Evolutionary conservation across 139 green algal genomes (phyloP), one percentile per base, ranked within the genome.

Genomic region (Spirogloea muscicola): DNA sequence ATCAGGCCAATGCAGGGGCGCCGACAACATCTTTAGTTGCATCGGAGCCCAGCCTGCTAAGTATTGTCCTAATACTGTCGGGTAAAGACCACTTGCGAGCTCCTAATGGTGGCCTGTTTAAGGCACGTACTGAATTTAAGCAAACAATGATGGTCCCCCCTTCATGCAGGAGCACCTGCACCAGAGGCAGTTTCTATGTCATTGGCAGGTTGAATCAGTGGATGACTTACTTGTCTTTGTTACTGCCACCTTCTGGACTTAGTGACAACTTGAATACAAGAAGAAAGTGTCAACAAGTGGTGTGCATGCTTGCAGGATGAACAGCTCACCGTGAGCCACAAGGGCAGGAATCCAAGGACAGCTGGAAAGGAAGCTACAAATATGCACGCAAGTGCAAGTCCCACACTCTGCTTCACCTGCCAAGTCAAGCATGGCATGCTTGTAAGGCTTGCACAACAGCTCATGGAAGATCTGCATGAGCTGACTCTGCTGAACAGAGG

Each of bases 141-240:
- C 77, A 84, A 9, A 84, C 77, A 7, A 84, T n/a, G 21, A 84
- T 21, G 25, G 77, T 84, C 7, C 68, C 67, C 1, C 77, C 77
- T 37, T 84, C 77, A 34, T 84, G 77, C 13, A 84, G 27, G 18
- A 84, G 29, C 33, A 79, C 71, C 49, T 70, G 49, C 5, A 62
- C 46, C 46, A 21, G 46, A 55, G 46, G 21, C 46, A 55, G 21
- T 55, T 21, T 55, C 46, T 31, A 21, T 31, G 21, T 31, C 21
- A 55, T 21, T 55, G 46, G 21, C 21, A 55, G 21, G 21, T 31
- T 55, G 21, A 55, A 55, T 31, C 21, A 55, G 21, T 21, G 46
- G 21, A 55, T 31, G 21, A 21, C 21, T 21, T 31, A 31, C 21
- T 21, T 31, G 21, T 31, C 21, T 55, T 55, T 21, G 46, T 31